phyloP scores from a whole-genome alignment of 2,329 filamentous ascomycete genomes.

The Hawksworthiomyces lignivorus region DNA sequence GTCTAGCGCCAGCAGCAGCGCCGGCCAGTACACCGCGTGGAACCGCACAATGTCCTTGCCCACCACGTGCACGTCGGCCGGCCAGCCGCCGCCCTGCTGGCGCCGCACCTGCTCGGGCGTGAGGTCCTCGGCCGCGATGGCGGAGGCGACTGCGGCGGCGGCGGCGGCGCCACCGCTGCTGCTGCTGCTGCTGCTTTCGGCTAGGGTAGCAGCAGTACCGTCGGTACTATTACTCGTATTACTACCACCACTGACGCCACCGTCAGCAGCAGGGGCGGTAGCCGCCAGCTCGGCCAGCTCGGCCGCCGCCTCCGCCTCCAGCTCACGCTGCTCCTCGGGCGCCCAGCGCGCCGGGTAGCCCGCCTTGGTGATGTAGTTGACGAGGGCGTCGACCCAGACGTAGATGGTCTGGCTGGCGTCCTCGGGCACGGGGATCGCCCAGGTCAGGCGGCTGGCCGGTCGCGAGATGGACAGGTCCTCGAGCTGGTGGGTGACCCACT shows the following conservation, averaged over 20 bases:
- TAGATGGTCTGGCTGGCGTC: conserved; percentile 88
- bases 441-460: conserved; percentile 66
- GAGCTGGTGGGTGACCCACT: conserved; percentile 68
- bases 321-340: conserved; percentile 32
- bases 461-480: conserved; percentile 80
- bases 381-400: conserved; percentile 92
- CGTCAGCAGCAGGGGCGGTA: too few relatives aligned
- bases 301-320: neutral
- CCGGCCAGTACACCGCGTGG: conserved; percentile 97
- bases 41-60: conserved; percentile 97
- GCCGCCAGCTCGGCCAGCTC: neutral
- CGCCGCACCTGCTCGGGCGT: conserved; percentile 32
- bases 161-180: too few relatives aligned
- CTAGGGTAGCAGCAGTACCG: too few relatives aligned
- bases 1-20: conserved; percentile 81
- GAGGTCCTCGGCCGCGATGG: neutral
- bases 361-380: conserved; percentile 86
- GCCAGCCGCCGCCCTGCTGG: conserved; percentile 60
- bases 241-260: too few relatives aligned
- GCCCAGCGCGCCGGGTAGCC: conserved; percentile 68
- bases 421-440: conserved; percentile 84
- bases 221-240: too few relatives aligned
- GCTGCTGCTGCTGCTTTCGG: too few relatives aligned
- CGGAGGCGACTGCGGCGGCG: neutral
- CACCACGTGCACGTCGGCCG: conserved; percentile 83